phyloP scores from a whole-genome alignment of 371 early-diverging fungal species.

The Hamiltosporidium tvaerminnensis region DNA sequence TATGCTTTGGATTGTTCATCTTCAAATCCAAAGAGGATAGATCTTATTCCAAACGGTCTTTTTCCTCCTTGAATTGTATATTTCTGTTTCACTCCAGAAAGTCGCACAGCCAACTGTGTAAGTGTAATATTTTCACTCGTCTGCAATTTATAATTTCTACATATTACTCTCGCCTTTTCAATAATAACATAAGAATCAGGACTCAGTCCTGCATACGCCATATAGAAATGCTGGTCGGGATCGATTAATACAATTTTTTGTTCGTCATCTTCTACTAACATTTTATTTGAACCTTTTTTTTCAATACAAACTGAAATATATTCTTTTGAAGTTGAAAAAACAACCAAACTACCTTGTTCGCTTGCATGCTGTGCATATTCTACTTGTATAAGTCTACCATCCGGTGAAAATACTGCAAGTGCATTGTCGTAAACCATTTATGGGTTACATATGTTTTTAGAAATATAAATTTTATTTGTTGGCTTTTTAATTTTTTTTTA shows the following conservation, averaged over 20 bases:
- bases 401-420: constrained; percentile 93
- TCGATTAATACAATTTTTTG: constrained; percentile 85
- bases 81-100: constrained; percentile 57
- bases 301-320: constrained; percentile 58
- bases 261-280: constrained; percentile 87
- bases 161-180: constrained; percentile 24
- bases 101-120: constrained; percentile 64
- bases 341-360: constrained; percentile 66
- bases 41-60: constrained; percentile 93
- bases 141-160: constrained; percentile 31
- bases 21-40: constrained; percentile 73
- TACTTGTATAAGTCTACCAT: constrained; percentile 97
- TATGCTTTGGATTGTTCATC: constrained; percentile 67
- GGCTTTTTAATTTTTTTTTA: too few relatives aligned
- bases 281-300: constrained; percentile 76
- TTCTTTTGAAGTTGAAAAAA: constrained; percentile 27
- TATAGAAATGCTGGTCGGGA: constrained; percentile 86
- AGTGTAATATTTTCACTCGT: constrained; percentile 69
- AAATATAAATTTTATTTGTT: too few relatives aligned
- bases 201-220: constrained; percentile 57
- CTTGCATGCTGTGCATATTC: constrained; percentile 98
- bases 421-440: constrained; percentile 55
- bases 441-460: too few relatives aligned
- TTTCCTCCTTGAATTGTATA: constrained; percentile 95
- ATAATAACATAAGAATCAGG: constrained; percentile 49